Evolutionary conservation across 768 basidiomycete genomes (phyloP).

Genomic region (Termitomyces heimii): DNA sequence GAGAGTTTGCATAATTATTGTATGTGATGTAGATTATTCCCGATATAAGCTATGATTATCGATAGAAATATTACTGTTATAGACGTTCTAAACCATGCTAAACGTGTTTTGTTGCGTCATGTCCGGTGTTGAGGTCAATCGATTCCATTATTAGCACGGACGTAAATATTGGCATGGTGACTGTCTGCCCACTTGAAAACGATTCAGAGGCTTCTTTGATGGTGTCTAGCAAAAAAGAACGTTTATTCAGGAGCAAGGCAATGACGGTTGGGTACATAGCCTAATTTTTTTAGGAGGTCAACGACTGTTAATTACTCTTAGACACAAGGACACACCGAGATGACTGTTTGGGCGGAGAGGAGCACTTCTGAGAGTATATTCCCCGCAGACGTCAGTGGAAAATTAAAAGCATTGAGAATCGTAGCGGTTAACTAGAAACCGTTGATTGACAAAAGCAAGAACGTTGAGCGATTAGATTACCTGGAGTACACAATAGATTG

Average conservation of each 20-base stretch:
- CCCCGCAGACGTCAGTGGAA: background rate
- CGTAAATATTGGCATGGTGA: background rate
- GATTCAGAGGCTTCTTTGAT: background rate
- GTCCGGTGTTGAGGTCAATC: background rate
- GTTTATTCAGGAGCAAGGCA: background rate
- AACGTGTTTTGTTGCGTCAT: background rate
- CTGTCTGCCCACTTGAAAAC: background rate
- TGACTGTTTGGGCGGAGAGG: background rate
- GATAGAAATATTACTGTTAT: background rate
- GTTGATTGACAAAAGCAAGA: too few relatives aligned
- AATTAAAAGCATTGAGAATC: background rate
- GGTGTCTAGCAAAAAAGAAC: background rate
- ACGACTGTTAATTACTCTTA: background rate
- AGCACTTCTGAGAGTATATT: background rate
- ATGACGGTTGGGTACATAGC: background rate
- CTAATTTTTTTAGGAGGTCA: background rate
- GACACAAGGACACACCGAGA: background rate
- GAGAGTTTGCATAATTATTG: background rate
- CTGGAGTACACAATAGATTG: background rate
- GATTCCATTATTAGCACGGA: background rate
- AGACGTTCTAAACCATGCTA: background rate
- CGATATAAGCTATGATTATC: background rate
- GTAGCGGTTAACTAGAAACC: background rate
- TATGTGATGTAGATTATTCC: background rate
- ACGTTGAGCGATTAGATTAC: background rate